These are phyloP conservation scores for Carpinus fangiana DNA, from an alignment of 306 rosid species.

Conservation along the genomic window DNA sequence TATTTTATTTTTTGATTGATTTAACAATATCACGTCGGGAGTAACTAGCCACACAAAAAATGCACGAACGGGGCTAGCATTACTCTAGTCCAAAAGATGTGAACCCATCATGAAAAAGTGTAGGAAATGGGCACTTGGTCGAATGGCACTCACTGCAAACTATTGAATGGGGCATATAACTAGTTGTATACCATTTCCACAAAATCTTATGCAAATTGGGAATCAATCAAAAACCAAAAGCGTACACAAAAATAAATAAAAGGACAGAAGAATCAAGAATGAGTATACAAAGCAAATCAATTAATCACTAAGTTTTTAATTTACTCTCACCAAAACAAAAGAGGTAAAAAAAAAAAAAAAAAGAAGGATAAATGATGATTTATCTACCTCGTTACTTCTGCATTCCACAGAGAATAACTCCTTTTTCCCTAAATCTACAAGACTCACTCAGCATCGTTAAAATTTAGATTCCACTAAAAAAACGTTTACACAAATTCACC, in stretches of 20 bases:
- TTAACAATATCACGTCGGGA: no score
- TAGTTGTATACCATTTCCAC: background rate
- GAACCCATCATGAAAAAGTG: no score
- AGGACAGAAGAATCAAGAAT: background rate
- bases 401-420: background rate
- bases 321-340: background rate
- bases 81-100: no score
- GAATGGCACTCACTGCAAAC: no score
- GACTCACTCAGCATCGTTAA: constrained; percentile 15
- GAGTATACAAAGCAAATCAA: background rate
- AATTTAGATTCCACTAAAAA: constrained; percentile 5
- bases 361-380: background rate
- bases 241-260: background rate
- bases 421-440: background rate
- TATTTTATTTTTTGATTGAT: no score
- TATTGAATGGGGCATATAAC: background rate
- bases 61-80: no score
- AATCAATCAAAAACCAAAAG: background rate
- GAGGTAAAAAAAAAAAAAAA: background rate
- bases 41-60: no score
- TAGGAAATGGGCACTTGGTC: background rate
- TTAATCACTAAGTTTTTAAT: background rate
- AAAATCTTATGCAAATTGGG: background rate
- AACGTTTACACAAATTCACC: background rate
- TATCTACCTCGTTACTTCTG: background rate